A percentile compares a stretch with the other conserved stretches of the same genome.
Conservation (phyloP, 192 early-diverging fungal genomes). For the Gryganskiella cystojenkinii region DNA sequence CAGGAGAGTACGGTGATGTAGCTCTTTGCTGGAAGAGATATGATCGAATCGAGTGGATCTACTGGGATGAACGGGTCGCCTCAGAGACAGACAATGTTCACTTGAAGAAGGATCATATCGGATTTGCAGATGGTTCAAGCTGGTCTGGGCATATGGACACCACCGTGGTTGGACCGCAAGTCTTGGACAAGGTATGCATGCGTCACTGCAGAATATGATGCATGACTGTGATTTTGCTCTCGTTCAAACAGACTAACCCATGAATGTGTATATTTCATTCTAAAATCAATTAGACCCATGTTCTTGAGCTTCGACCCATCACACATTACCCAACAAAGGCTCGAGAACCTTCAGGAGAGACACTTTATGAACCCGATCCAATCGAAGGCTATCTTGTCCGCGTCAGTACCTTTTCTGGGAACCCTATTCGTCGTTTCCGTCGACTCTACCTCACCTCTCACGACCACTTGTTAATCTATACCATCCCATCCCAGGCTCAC, state of each 20-base stretch:
- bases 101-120: slow-evolving; percentile 37
- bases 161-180: slow-evolving; percentile 49
- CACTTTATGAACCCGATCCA: slow-evolving; percentile 44
- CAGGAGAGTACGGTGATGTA: slow-evolving; percentile 31
- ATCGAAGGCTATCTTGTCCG: slow-evolving; percentile 52
- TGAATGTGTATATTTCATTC: neutral
- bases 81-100: slow-evolving; percentile 32
- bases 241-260: neutral
- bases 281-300: slow-evolving; percentile 39
- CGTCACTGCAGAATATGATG: no score
- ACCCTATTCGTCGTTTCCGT: slow-evolving; percentile 27
- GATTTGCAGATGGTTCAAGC: slow-evolving; percentile 46
- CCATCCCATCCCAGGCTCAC: slow-evolving; percentile 28
- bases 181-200: slow-evolving; percentile 53
- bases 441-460: slow-evolving; percentile 53
- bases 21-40: slow-evolving; percentile 58
- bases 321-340: slow-evolving; percentile 51
- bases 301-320: slow-evolving; percentile 46
- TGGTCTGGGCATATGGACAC: slow-evolving; percentile 39
- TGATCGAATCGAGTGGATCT: slow-evolving; percentile 57
- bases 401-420: slow-evolving; percentile 48
- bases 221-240: neutral
- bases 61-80: slow-evolving; percentile 24
- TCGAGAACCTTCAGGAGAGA: neutral
- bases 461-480: slow-evolving; percentile 52